These are phyloP conservation scores for Beauveria scarabaeidicola DNA, from an alignment of 2,329 filamentous ascomycete genomes.

Conservation along the genomic window DNA sequence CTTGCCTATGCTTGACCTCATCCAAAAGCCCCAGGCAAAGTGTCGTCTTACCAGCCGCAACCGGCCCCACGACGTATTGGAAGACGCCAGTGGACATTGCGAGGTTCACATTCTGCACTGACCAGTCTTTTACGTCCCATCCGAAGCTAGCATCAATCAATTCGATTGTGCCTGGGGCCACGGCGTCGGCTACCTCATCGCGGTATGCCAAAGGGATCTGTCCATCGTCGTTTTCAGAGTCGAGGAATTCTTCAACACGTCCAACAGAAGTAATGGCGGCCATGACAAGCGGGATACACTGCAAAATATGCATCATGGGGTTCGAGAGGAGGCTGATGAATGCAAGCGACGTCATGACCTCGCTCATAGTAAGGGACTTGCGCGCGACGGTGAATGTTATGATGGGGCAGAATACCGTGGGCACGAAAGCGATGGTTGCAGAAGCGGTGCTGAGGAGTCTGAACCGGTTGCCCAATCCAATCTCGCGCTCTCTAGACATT, in stretches of 20 bases:
- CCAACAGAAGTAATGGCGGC: background rate
- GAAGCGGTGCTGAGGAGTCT: slow-evolving; percentile 18
- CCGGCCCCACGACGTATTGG: slow-evolving; percentile 15
- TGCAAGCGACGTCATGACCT: slow-evolving; percentile 23
- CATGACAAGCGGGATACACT: background rate
- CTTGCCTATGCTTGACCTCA: background rate
- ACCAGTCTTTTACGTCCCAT: background rate
- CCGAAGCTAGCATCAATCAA: background rate
- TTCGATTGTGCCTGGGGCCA: background rate
- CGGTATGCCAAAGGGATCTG: background rate
- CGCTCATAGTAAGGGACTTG: slow-evolving; percentile 16
- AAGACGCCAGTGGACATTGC: background rate
- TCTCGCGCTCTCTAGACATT: slow-evolving; percentile 16
- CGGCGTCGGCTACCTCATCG: background rate
- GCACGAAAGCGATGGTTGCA: slow-evolving; percentile 21
- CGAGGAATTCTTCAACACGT: background rate
- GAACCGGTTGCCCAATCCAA: slow-evolving; percentile 15
- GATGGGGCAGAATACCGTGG: slow-evolving; percentile 25
- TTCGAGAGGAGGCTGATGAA: slow-evolving; percentile 20
- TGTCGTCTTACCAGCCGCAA: slow-evolving; percentile 25
- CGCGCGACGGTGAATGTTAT: slow-evolving; percentile 21
- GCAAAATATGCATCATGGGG: slow-evolving; percentile 16
- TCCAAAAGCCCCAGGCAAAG: slow-evolving; percentile 1
- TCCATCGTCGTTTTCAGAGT: slow-evolving; percentile 1
- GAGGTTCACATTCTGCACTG: background rate